Evolutionary conservation across 805 yeast genomes (phyloP).

Genomic region (Wickerhamiella parazyma): DNA sequence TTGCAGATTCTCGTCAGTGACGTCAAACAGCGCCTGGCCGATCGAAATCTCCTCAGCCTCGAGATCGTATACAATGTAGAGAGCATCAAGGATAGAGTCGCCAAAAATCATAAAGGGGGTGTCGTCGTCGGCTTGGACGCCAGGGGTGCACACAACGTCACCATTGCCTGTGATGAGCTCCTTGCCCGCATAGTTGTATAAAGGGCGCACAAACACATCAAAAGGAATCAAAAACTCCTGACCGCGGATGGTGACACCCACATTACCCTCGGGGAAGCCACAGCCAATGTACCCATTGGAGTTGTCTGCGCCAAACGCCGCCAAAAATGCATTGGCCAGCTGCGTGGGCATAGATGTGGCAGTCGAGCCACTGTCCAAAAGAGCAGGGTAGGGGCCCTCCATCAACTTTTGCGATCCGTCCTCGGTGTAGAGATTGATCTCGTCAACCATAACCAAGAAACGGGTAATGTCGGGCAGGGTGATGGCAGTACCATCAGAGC

Average conservation of each 20-base stretch:
- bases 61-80: slow-evolving; percentile 51
- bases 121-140: slow-evolving; percentile 7
- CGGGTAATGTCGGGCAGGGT: slow-evolving; percentile 1
- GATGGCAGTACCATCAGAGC: not conserved
- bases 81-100: slow-evolving; percentile 43
- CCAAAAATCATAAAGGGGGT: slow-evolving; percentile 30
- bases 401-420: not conserved
- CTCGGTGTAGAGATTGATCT: not conserved
- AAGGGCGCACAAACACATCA: not conserved
- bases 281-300: slow-evolving; percentile 22
- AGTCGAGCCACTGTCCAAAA: slow-evolving; percentile 14
- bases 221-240: slow-evolving; percentile 9
- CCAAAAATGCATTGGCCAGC: slow-evolving; percentile 21
- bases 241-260: slow-evolving; percentile 14
- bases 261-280: slow-evolving; percentile 8
- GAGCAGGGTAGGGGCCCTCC: slow-evolving; percentile 10
- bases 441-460: slow-evolving; percentile 1
- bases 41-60: slow-evolving; percentile 41
- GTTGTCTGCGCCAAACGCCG: no score
- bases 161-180: not conserved
- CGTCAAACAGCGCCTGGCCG: slow-evolving; percentile 23
- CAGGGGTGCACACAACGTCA: slow-evolving; percentile 1
- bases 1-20: not conserved
- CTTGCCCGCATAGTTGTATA: slow-evolving; percentile 2
- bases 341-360: slow-evolving; percentile 8